Conservation (phyloP, 495 filamentous ascomycete species). For the Neurospora intermedia region DNA sequence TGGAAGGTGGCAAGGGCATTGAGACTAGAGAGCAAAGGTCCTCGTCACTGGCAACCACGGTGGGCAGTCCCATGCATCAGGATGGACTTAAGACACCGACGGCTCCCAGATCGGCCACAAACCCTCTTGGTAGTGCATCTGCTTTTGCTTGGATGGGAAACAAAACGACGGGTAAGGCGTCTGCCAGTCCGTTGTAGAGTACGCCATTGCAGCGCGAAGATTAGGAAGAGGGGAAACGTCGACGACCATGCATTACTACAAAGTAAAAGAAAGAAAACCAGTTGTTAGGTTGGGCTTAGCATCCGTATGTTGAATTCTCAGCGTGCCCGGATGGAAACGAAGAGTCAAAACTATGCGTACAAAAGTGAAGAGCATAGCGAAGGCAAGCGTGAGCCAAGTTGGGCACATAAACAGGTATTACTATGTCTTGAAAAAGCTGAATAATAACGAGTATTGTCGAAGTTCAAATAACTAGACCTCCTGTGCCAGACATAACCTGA, state of each 20-base stretch:
- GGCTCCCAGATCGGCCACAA: slow-evolving; percentile 41
- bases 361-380: background rate
- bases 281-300: background rate
- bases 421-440: background rate
- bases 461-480: background rate
- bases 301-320: background rate
- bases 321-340: background rate
- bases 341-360: background rate
- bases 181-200: background rate
- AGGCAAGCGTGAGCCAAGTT: background rate
- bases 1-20: slow-evolving; percentile 1
- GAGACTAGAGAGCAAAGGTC: slow-evolving; percentile 12
- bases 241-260: background rate
- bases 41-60: slow-evolving; percentile 13
- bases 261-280: background rate
- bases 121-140: slow-evolving; percentile 85
- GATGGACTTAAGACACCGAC: slow-evolving; percentile 23
- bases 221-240: background rate
- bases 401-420: background rate
- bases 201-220: background rate
- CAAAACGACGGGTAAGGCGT: background rate
- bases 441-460: background rate
- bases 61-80: background rate
- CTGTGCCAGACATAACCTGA: background rate
- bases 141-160: slow-evolving; percentile 79